Conservation (phyloP, 2,329 filamentous ascomycete genomes). For the Metarhizium humberi region DNA sequence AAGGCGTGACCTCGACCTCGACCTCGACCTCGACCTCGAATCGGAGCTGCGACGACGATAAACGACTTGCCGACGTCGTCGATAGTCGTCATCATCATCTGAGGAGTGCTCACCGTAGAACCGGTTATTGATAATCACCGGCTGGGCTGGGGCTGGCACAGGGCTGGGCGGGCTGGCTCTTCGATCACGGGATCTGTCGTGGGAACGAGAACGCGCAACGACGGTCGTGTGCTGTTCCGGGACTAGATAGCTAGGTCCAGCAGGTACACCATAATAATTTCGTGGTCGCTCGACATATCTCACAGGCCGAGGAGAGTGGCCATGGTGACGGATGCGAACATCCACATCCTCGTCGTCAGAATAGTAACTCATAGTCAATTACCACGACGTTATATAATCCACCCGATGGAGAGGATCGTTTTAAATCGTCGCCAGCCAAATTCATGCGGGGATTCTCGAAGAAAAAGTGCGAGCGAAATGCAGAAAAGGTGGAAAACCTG, state of each 20-base stretch:
- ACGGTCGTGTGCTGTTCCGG: constrained; percentile 38
- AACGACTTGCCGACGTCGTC: constrained; percentile 14
- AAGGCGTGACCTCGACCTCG: constrained; percentile 19
- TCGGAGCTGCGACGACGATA: constrained; percentile 17
- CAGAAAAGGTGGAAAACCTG: no score
- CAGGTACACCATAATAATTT: constrained; percentile 29
- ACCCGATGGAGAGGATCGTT: constrained; percentile 11
- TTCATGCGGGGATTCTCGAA: no score
- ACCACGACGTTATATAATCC: constrained; percentile 9
- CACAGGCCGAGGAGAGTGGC: constrained; percentile 29
- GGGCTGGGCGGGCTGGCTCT: constrained; percentile 29
- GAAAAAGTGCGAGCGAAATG: no score
- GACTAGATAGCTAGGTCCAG: constrained; percentile 31
- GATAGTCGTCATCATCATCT: constrained; percentile 26
- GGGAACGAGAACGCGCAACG: constrained; percentile 28
- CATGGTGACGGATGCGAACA: constrained; percentile 35
- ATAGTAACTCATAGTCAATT: constrained; percentile 26
- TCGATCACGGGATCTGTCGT: constrained; percentile 37
- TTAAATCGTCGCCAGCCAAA: no score
- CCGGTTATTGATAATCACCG: constrained; percentile 50
- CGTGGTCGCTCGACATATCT: constrained; percentile 37
- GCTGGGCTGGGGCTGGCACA: constrained; percentile 20
- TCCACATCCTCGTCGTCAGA: constrained; percentile 47
- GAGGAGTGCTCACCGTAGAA: constrained; percentile 41
- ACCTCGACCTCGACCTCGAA: constrained; percentile 9